A percentile compares a stretch with the other conserved stretches of the same genome.
phyloP scores from a whole-genome alignment of 208 protist species.

The Acanthamoeba royreba region DNA sequence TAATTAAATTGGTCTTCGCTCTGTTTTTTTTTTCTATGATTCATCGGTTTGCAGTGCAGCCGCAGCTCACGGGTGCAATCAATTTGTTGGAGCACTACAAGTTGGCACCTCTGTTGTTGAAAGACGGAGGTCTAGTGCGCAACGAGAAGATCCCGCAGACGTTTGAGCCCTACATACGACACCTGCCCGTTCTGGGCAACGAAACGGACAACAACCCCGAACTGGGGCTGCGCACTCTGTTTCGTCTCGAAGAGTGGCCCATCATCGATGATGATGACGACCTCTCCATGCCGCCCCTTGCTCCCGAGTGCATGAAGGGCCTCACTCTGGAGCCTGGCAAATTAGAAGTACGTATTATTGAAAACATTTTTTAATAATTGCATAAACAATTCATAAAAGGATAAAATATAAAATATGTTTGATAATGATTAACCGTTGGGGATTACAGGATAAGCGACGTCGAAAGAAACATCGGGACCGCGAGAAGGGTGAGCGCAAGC shows the following conservation, averaged over 20 bases:
- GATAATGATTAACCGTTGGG: no score
- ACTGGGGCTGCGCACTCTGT: background rate
- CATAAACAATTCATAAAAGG: background rate
- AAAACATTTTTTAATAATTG: background rate
- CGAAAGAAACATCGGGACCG: background rate
- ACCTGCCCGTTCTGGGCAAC: constrained; percentile 45
- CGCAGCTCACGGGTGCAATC: constrained; percentile 2
- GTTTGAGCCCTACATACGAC: constrained; percentile 37
- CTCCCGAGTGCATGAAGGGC: background rate
- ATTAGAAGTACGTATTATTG: background rate
- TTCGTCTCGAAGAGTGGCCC: constrained; percentile 25
- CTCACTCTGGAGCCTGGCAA: constrained; percentile 26
- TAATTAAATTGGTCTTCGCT: background rate
- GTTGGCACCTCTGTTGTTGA: background rate
- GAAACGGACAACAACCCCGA: background rate
- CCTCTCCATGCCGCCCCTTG: background rate
- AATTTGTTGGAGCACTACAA: constrained; percentile 24
- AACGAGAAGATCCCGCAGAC: constrained; percentile 10
- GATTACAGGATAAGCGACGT: background rate
- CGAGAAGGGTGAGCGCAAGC: background rate
- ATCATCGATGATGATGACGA: constrained; percentile 45
- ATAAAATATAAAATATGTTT: background rate
- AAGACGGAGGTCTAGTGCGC: background rate
- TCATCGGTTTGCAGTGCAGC: background rate
- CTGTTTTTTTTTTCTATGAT: no score